Evolutionary conservation across 202 grass and related monocot species (phyloP).

Genomic region (Setaria italica): DNA sequence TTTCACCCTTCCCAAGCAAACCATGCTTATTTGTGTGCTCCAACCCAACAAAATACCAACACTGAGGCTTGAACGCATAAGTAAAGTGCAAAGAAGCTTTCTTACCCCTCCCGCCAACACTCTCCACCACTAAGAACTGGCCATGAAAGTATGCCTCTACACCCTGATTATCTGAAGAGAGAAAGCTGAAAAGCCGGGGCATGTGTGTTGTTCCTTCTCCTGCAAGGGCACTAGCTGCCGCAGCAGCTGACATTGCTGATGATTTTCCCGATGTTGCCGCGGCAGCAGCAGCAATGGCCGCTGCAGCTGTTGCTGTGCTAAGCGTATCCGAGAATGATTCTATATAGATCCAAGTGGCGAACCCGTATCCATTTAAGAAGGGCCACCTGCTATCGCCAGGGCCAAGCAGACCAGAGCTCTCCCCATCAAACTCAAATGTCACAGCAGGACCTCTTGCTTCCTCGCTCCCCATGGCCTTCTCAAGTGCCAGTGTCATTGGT

Average conservation of each 20-base stretch:
- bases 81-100: slow-evolving; percentile 98
- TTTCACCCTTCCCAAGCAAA: slow-evolving; percentile 91
- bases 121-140: slow-evolving; percentile 95
- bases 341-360: slow-evolving; percentile 97
- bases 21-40: slow-evolving; percentile 92
- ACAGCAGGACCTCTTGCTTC: slow-evolving; percentile 70
- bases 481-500: slow-evolving; percentile 67
- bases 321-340: slow-evolving; percentile 95
- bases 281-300: slow-evolving; percentile 89
- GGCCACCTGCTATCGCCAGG: slow-evolving; percentile 96
- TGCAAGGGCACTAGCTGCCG: slow-evolving; percentile 89
- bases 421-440: slow-evolving; percentile 94
- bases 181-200: slow-evolving; percentile 94
- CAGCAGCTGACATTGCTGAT: slow-evolving; percentile 94
- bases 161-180: slow-evolving; percentile 91
- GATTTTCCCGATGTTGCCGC: slow-evolving; percentile 92
- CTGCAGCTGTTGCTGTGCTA: slow-evolving; percentile 93
- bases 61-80: slow-evolving; percentile 83
- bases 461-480: slow-evolving; percentile 81
- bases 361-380: slow-evolving; percentile 90
- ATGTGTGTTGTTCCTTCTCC: slow-evolving; percentile 95
- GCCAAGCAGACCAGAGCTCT: slow-evolving; percentile 92
- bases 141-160: slow-evolving; percentile 99
- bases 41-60: slow-evolving; percentile 95
- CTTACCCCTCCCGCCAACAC: slow-evolving; percentile 75